Evolutionary conservation across 106 monocot species (phyloP), one percentile per base, ranked within the genome.

Genomic region (Amphibolis antarctica): DNA sequence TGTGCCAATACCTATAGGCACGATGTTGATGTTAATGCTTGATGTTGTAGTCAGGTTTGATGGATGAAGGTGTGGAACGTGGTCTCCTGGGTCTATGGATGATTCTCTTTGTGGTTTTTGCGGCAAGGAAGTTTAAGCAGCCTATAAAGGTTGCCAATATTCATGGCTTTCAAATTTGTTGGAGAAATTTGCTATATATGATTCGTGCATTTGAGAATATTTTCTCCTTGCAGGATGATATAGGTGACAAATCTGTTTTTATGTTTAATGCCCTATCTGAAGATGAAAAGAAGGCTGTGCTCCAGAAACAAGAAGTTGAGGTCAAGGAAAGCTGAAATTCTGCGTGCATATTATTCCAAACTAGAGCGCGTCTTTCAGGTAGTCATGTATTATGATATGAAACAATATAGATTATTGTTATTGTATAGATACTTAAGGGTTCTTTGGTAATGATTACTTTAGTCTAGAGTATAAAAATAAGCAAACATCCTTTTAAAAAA

Each of bases 171-270:
- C 9, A 6, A 36, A 36, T 36, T 36, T 36, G 36, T 36, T 36
- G 2, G 36, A 36, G 36, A 36, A 36, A 36, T 36, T 36, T 36
- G 7, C 36, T 36, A 36, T 36, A 36, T n/a, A 36, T 36, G 7
- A 36, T 36, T 36, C 36, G 2, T 36, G 36, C 36, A 36, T 36
- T 36, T 36, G 36, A 36, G 2, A 7, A 36, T 19, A 14, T 61
- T 61, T 17, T 27, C 5, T 25, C 10, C 25, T 63, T 63, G 26
- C 47, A 88, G 92, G 88, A 93, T 76, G 92, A 93, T 63, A 88
- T 93, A 28, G 92, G 92, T 15, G 88, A 93, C 74, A 93, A 93
- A 80, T 93, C 92, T n/a, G 72, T 93, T 10, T 93, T 93, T 80
- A 81, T 93, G 71, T 93, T 93, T 71, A 83, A 88, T 69, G 92